phyloP scores from a whole-genome alignment of 2,329 filamentous ascomycete genomes.

The Chrysoporthe austroafricana region DNA sequence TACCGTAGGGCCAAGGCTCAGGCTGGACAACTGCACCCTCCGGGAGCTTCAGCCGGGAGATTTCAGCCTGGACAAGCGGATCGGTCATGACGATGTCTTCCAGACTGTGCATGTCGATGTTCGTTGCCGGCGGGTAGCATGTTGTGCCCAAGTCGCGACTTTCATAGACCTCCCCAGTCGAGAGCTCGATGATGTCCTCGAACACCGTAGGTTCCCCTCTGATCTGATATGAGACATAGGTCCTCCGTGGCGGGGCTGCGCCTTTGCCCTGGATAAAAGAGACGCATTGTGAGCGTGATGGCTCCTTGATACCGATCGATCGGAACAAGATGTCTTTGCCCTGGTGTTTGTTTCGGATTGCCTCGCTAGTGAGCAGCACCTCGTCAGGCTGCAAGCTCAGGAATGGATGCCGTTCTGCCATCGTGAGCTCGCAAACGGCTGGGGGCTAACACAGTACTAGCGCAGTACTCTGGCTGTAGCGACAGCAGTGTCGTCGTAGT shows the following conservation, averaged over 20 bases:
- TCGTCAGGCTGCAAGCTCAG: constrained; percentile 25
- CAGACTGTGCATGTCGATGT: constrained; percentile 24
- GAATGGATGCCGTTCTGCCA: constrained; percentile 16
- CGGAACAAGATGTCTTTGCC: constrained; percentile 15
- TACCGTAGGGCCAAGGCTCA: constrained; percentile 22
- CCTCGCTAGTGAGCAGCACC: constrained; percentile 16
- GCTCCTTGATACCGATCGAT: constrained; percentile 23
- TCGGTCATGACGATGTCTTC: constrained; percentile 16
- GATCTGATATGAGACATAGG: constrained; percentile 23
- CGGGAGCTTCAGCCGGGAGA: constrained; percentile 18
- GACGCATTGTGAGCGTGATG: constrained; percentile 10
- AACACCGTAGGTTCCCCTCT: constrained; percentile 20
- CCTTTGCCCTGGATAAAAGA: constrained; percentile 19
- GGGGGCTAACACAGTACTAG: too few species aligned
- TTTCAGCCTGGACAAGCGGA: constrained; percentile 17
- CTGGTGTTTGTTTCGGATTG: constrained; percentile 15
- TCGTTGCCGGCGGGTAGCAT: constrained; percentile 21
- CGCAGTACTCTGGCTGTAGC: too few species aligned
- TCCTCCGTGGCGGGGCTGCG: constrained; percentile 15
- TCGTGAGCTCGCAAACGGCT: neutral
- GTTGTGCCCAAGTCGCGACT: constrained; percentile 17
- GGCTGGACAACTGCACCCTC: constrained; percentile 14
- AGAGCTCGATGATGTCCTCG: constrained; percentile 18
- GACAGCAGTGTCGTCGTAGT: too few species aligned
- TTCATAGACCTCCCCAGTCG: constrained; percentile 8